Percentiles rank a stretch among this genome's conserved stretches.
These are phyloP conservation scores for Elongisporangium prolatum DNA, from an alignment of 352 stramenopile genomes.

Conservation along the genomic window DNA sequence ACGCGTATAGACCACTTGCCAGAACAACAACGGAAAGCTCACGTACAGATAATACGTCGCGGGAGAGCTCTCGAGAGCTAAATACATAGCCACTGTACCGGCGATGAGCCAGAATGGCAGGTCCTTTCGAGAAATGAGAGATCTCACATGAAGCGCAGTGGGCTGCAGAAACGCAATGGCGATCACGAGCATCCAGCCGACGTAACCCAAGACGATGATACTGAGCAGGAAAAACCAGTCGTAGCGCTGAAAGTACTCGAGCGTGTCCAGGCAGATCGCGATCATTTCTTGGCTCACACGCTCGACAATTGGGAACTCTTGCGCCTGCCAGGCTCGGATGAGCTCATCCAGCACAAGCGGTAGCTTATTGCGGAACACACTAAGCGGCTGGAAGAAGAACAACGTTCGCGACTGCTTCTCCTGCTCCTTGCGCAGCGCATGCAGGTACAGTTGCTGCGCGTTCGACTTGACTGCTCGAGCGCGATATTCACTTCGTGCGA, in stretches of 20 bases:
- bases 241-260: conserved; percentile 81
- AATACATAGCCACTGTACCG: conserved; percentile 26
- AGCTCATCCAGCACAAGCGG: conserved; percentile 25
- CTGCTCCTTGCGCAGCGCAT: conserved; percentile 61
- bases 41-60: conserved; percentile 77
- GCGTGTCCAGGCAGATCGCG: conserved; percentile 61
- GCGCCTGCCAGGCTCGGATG: conserved; percentile 1
- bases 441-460: conserved; percentile 58
- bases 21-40: conserved; percentile 62
- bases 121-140: conserved; percentile 11
- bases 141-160: conserved; percentile 19
- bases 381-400: conserved; percentile 53
- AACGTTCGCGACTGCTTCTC: conserved; percentile 59
- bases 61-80: conserved; percentile 62
- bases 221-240: conserved; percentile 80
- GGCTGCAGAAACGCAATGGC: conserved; percentile 53
- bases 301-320: conserved; percentile 32
- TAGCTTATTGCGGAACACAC: conserved; percentile 36
- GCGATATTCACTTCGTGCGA: conserved; percentile 56
- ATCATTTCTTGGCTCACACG: conserved; percentile 59
- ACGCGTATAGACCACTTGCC: conserved; percentile 50
- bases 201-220: conserved; percentile 70
- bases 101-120: conserved; percentile 20
- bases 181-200: conserved; percentile 72
- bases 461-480: conserved; percentile 68